A percentile compares a stretch with the other conserved stretches of the same genome.
Conservation (phyloP, 192 early-diverging fungal genomes). For the Gonapodya prolifera region DNA sequence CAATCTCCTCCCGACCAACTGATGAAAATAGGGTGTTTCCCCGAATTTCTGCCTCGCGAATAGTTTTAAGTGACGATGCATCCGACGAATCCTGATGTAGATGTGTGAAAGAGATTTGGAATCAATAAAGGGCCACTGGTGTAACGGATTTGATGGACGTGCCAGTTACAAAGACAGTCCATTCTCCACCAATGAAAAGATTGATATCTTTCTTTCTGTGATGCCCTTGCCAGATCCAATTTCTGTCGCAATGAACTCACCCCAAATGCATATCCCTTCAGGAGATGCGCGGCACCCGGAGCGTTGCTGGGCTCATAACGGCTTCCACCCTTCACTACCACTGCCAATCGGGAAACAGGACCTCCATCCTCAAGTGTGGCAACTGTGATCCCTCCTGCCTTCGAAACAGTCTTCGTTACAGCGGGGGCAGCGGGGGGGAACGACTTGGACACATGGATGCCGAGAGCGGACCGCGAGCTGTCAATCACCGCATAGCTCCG, state of each 20-base stretch:
- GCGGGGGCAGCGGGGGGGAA: conserved; percentile 35
- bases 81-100: conserved; percentile 53
- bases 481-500: neutral
- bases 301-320: conserved; percentile 63
- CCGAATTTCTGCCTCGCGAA: conserved; percentile 82
- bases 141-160: too few species aligned
- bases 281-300: conserved; percentile 76
- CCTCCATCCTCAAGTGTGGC: conserved; percentile 56
- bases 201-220: too few species aligned
- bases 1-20: conserved; percentile 69
- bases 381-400: conserved; percentile 46
- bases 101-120: neutral
- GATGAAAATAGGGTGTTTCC: conserved; percentile 73
- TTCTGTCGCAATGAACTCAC: too few species aligned
- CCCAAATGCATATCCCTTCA: conserved; percentile 83
- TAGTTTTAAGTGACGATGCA: conserved; percentile 72
- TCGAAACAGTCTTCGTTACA: conserved; percentile 27
- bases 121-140: too few species aligned
- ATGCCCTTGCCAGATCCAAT: too few species aligned
- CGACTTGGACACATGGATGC: conserved; percentile 30
- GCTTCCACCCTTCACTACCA: conserved; percentile 80
- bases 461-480: conserved; percentile 10
- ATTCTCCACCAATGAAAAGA: too few species aligned
- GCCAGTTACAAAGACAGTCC: too few species aligned
- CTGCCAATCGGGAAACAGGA: conserved; percentile 60